Base-by-base conservation (phyloP, 2,329 filamentous ascomycete genomes). In the Talaromyces sp. region DNA sequence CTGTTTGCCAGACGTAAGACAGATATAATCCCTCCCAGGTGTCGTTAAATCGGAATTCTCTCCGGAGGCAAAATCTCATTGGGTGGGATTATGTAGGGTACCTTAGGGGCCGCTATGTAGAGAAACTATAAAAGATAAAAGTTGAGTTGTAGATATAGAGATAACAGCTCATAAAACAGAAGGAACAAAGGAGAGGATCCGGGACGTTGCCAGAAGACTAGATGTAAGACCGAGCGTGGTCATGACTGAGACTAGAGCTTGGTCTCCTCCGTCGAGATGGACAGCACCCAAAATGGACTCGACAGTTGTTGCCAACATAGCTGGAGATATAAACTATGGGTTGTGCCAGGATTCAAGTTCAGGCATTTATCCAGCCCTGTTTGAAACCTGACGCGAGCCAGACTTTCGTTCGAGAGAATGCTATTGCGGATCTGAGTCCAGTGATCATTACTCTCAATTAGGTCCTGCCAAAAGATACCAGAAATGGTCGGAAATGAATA, bases 211-310 rank as follows among this genome's bases (percentile, higher is more conserved):
- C 58, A 65, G 29, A 47, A 47, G 49, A 56, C 40, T 27, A 38
- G 47, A 58, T 17, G 36, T 54, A 19, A 65, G 64, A 25, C 51
- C 64, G n/a, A 62, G 38, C 10, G 22, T 38, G 8, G 10, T n/a
- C 64, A 65, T 65, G 3, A 49, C 64, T 17, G 19, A 31, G 17
- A 11, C 58, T 27, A 65, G 31, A 5, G 58, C 64, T 15, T 29
- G 13, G n/a, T 65, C 58, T 15, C 58, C 63, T 17, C 64, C 58
- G 17, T 61, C 64, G 3, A 56, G 19, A 19, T 65, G 58, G 5
- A 62, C 64, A 6, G 51, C 64, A 2, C 64, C 64, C 19, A 65
- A 15, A 17, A 65, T 62, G 3, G 64, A 58, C 34, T 58, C 64
- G 0, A 65, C 51, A 22, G 49, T 13, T 43, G 49, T 65, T 29